phyloP scores from a whole-genome alignment of 148 eudicot species.

The Selenicereus undatus region DNA sequence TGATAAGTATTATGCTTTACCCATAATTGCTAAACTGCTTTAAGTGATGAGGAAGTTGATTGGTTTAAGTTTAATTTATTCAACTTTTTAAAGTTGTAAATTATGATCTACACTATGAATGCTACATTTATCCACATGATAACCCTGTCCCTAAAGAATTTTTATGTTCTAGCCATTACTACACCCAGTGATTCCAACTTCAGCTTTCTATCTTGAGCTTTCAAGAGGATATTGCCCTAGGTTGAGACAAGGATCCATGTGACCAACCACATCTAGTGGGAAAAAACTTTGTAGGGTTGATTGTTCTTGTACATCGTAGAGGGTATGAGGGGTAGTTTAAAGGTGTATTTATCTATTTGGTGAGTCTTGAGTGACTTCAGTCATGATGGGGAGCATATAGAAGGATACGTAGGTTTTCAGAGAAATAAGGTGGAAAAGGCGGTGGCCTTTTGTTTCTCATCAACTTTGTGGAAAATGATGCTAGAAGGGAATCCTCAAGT shows the following conservation, averaged over 20 bases:
- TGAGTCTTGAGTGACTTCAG: not conserved
- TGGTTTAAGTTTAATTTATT: not conserved
- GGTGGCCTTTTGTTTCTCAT: too few relatives aligned
- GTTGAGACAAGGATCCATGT: not conserved
- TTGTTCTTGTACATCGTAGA: not conserved
- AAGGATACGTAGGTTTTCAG: too few relatives aligned
- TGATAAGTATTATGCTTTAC: not conserved
- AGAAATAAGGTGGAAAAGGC: too few relatives aligned
- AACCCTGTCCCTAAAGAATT: not conserved
- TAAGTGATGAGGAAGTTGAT: not conserved
- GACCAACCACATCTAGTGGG: not conserved
- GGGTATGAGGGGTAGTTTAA: not conserved
- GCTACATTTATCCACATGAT: not conserved
- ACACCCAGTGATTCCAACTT: not conserved
- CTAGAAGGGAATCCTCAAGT: too few relatives aligned
- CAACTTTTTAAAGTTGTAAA: not conserved
- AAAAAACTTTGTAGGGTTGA: not conserved
- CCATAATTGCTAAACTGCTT: slow-evolving; percentile 4
- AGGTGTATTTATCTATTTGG: not conserved
- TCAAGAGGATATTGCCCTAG: not conserved
- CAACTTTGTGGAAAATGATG: too few relatives aligned
- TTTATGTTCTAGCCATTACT: not conserved
- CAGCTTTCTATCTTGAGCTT: not conserved
- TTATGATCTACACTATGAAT: not conserved
- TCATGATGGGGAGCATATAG: too few relatives aligned